Evolutionary conservation across 2,329 filamentous ascomycete species (phyloP).

Genomic region (Stachybotrys chlorohalonatus): DNA sequence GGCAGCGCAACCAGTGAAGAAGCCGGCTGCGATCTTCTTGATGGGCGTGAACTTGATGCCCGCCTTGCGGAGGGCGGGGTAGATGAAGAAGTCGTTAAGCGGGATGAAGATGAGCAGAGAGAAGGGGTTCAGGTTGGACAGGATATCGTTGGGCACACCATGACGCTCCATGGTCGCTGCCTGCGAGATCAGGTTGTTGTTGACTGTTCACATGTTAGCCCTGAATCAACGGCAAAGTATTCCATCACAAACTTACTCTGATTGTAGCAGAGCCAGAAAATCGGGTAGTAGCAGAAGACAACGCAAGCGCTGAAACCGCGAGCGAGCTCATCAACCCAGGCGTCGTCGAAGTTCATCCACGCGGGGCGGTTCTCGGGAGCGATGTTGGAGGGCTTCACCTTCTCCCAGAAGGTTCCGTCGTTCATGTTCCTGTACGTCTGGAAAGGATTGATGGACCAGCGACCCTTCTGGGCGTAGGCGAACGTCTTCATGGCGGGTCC

Average conservation of each 20-base stretch:
- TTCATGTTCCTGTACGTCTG: conserved; percentile 49
- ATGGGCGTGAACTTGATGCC: conserved; percentile 64
- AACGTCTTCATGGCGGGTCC: conserved; percentile 54
- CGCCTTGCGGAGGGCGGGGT: conserved; percentile 55
- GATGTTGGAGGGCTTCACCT: conserved; percentile 59
- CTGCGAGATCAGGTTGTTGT: conserved; percentile 53
- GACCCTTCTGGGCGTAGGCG: conserved; percentile 54
- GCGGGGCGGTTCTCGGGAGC: conserved; percentile 41
- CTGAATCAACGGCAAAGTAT: background rate
- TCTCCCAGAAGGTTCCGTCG: conserved; percentile 53
- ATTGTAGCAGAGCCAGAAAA: conserved; percentile 46
- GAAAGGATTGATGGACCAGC: conserved; percentile 59
- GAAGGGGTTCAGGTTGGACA: conserved; percentile 67
- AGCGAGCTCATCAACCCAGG: conserved; percentile 67
- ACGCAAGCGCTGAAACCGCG: conserved; percentile 60
- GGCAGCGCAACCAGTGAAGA: conserved; percentile 52
- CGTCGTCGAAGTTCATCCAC: conserved; percentile 75
- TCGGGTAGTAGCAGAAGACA: conserved; percentile 62
- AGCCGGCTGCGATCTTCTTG: conserved; percentile 64
- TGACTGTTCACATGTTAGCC: conserved; percentile 27
- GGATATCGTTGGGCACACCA: conserved; percentile 67
- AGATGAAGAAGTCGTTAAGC: conserved; percentile 57
- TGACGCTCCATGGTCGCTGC: conserved; percentile 56
- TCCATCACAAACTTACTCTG: conserved; percentile 20
- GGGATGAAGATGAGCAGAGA: conserved; percentile 67